These are phyloP conservation scores for Ophiostoma sp. DNA, from an alignment of 2,329 filamentous ascomycete species.

Conservation along the genomic window DNA sequence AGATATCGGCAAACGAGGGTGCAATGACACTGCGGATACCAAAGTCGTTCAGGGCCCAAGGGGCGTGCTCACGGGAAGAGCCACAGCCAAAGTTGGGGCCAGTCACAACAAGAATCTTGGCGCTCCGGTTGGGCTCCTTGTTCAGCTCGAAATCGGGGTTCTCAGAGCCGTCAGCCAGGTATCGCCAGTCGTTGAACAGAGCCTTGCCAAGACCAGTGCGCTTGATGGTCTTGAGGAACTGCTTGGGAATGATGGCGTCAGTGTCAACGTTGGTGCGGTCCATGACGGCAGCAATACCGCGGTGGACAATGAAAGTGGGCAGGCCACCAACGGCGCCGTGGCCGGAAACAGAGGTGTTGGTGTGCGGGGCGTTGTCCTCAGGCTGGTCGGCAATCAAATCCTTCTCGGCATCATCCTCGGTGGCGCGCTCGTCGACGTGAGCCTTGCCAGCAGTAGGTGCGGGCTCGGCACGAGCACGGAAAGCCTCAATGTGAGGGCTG, in stretches of 20 bases:
- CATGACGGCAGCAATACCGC: constrained; percentile 81
- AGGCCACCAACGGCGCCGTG: constrained; percentile 58
- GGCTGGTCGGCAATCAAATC: constrained; percentile 54
- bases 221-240: constrained; percentile 99
- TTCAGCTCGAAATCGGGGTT: constrained; percentile 85
- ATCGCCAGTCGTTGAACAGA: constrained; percentile 81
- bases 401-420: constrained; percentile 47
- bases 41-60: constrained; percentile 94
- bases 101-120: constrained; percentile 88
- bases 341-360: constrained; percentile 53
- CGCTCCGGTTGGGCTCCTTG: constrained; percentile 72
- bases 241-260: constrained; percentile 98
- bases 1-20: constrained; percentile 82
- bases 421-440: constrained; percentile 49
- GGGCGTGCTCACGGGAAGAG: constrained; percentile 86
- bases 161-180: constrained; percentile 65
- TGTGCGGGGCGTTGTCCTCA: constrained; percentile 58
- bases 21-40: constrained; percentile 93
- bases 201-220: constrained; percentile 85
- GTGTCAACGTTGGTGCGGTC: constrained; percentile 91
- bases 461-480: constrained; percentile 32
- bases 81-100: constrained; percentile 96
- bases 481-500: constrained; percentile 56
- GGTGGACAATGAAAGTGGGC: constrained; percentile 75
- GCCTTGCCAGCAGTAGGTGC: constrained; percentile 34